Percentiles rank a stretch among this genome's conserved stretches.
Evolutionary conservation across 257 asterid genomes (phyloP).

Genomic region (Ilex aquifolium): DNA sequence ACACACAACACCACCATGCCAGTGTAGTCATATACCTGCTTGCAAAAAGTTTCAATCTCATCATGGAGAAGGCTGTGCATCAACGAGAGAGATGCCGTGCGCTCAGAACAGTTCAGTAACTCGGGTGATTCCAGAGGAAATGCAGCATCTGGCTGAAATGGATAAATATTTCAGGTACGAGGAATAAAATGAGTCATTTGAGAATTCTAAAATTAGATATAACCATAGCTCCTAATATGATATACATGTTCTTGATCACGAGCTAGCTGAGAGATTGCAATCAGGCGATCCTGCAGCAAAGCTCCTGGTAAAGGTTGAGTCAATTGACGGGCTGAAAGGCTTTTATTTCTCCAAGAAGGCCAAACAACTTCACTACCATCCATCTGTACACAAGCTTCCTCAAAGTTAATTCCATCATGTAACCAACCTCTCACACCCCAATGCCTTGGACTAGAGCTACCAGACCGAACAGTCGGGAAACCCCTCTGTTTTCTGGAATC

Average conservation of each 20-base stretch:
- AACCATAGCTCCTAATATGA: too few species aligned
- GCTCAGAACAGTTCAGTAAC: conserved; percentile 39
- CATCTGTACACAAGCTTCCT: conserved; percentile 75
- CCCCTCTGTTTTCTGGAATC: conserved; percentile 92
- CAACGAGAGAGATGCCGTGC: conserved; percentile 52
- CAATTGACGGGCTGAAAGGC: conserved; percentile 72
- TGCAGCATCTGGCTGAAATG: conserved; percentile 84
- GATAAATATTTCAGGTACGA: too few species aligned
- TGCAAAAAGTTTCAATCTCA: conserved; percentile 83
- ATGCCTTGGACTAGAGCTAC: conserved; percentile 99
- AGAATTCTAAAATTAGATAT: too few species aligned
- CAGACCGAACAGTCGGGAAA: conserved; percentile 93
- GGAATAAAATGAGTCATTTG: conserved; percentile 2
- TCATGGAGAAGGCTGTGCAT: conserved; percentile 72
- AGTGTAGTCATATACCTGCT: conserved; percentile 56
- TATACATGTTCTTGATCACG: conserved; percentile 95
- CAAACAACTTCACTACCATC: conserved; percentile 92
- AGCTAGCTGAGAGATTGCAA: conserved; percentile 89
- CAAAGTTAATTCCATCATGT: conserved; percentile 82
- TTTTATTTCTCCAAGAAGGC: conserved; percentile 97
- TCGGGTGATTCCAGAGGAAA: conserved; percentile 92
- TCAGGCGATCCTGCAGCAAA: conserved; percentile 89
- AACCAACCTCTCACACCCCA: conserved; percentile 99
- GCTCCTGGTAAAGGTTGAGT: conserved; percentile 90
- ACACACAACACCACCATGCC: conserved; percentile 6